A percentile compares a stretch with the other conserved stretches of the same genome.
Evolutionary conservation across 1,284 basidiomycete genomes (phyloP).

Genomic region (Cutaneotrichosporon sp.): DNA sequence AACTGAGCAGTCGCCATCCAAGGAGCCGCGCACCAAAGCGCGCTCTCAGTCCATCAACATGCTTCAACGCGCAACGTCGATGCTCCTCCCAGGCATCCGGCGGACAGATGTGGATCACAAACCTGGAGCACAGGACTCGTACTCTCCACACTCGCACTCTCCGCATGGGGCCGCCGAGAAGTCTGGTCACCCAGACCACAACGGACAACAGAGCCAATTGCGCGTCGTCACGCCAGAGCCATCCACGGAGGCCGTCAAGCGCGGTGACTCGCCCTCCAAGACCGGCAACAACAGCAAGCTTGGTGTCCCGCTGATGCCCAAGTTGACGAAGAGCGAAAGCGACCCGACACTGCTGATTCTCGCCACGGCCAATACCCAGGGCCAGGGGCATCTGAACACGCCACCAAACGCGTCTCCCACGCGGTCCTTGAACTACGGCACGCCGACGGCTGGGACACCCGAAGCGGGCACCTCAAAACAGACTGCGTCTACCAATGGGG

Average conservation of each 20-base stretch:
- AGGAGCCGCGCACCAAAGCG: constrained; percentile 55
- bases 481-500: neutral
- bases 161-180: neutral
- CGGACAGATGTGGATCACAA: constrained; percentile 25
- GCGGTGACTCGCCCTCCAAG: constrained; percentile 42
- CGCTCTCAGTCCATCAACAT: constrained; percentile 85
- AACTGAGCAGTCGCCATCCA: constrained; percentile 25
- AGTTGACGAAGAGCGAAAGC: constrained; percentile 34
- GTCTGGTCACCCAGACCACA: constrained; percentile 10
- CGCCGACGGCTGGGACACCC: neutral
- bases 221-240: constrained; percentile 4
- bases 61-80: constrained; percentile 88
- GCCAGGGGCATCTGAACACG: neutral
- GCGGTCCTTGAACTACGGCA: neutral
- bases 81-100: constrained; percentile 56
- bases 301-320: constrained; percentile 8
- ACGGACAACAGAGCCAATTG: constrained; percentile 10
- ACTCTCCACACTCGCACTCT: neutral
- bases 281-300: neutral
- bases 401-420: constrained; percentile 8
- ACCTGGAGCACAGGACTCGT: neutral
- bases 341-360: constrained; percentile 20
- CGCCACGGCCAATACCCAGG: neutral
- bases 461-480: constrained; percentile 6
- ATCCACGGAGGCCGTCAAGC: constrained; percentile 7